Percentiles rank a stretch among this genome's conserved stretches.
Conservation (phyloP, 2,329 filamentous ascomycete species). For the Alternaria angustiovoidea region DNA sequence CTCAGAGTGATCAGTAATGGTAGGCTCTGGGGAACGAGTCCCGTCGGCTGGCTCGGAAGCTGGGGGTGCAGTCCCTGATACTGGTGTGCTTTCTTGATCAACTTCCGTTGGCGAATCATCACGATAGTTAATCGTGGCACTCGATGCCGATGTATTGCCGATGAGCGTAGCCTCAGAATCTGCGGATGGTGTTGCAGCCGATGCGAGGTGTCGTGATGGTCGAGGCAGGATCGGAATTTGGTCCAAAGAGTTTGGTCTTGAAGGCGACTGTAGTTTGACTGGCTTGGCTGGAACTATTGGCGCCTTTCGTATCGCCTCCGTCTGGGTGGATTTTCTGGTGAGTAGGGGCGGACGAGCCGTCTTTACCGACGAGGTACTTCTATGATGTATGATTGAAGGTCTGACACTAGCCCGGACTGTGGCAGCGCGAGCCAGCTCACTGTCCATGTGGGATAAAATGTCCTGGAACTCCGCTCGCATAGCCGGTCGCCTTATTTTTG, state of each 20-base stretch:
- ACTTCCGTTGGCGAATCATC: conserved; percentile 9
- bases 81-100: conserved; percentile 6
- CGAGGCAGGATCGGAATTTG: conserved; percentile 20
- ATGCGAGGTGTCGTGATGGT: conserved; percentile 11
- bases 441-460: conserved; percentile 44
- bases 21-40: conserved; percentile 8
- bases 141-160: conserved; percentile 29
- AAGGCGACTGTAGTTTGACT: conserved; percentile 21
- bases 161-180: conserved; percentile 42
- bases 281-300: conserved; percentile 20
- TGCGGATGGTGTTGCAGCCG: conserved; percentile 23
- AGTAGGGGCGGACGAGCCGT: conserved; percentile 27
- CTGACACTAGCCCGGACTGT: conserved; percentile 27
- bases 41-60: conserved; percentile 18
- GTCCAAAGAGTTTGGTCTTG: conserved; percentile 29
- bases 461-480: conserved; percentile 32
- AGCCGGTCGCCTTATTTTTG: conserved; percentile 13
- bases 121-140: conserved; percentile 12
- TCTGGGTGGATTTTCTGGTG: conserved; percentile 28
- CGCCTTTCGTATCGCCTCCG: conserved; percentile 23
- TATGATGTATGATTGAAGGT: conserved; percentile 18
- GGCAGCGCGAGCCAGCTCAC: conserved; percentile 33
- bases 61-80: conserved; percentile 8
- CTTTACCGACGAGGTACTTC: conserved; percentile 33
- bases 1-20: conserved; percentile 6